Evolutionary conservation across 495 filamentous ascomycete species (phyloP).

Genomic region (Aspergillus nanangensis): DNA sequence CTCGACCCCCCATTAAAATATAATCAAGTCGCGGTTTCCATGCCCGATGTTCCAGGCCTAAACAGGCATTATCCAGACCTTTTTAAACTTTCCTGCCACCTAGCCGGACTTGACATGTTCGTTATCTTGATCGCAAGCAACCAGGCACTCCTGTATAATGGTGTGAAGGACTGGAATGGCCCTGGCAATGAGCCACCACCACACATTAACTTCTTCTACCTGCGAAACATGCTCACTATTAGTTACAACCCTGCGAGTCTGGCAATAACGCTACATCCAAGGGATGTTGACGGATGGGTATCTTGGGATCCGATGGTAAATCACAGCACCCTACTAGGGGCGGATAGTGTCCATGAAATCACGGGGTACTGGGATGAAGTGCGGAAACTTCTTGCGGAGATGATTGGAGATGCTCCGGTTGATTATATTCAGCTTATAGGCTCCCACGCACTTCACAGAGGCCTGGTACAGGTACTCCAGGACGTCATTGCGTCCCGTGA

Average conservation of each 20-base stretch:
- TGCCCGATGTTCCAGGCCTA: not conserved
- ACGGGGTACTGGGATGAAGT: slow-evolving; percentile 3
- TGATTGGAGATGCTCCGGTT: not conserved
- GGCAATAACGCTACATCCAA: not conserved
- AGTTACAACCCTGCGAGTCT: slow-evolving; percentile 7
- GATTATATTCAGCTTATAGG: slow-evolving; percentile 4
- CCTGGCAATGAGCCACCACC: not conserved
- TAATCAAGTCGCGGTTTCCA: not conserved
- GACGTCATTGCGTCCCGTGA: not conserved
- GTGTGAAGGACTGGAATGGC: slow-evolving; percentile 1
- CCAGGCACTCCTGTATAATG: not conserved
- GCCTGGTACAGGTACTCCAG: not conserved
- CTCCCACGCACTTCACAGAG: not conserved
- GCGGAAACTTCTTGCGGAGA: not conserved
- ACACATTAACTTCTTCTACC: slow-evolving; percentile 1
- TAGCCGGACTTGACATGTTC: slow-evolving; percentile 4
- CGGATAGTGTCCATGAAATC: not conserved
- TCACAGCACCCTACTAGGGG: slow-evolving; percentile 3
- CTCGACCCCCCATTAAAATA: slow-evolving; percentile 1
- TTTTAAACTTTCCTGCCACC: not conserved
- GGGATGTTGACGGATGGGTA: not conserved
- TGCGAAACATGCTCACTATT: not conserved
- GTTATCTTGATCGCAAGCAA: not conserved
- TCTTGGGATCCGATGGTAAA: not conserved
- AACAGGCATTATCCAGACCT: not conserved